Evolutionary conservation across 2,329 filamentous ascomycete genomes (phyloP), one percentile per base, ranked within the genome.

Genomic region (Talaromyces verruculosus): DNA sequence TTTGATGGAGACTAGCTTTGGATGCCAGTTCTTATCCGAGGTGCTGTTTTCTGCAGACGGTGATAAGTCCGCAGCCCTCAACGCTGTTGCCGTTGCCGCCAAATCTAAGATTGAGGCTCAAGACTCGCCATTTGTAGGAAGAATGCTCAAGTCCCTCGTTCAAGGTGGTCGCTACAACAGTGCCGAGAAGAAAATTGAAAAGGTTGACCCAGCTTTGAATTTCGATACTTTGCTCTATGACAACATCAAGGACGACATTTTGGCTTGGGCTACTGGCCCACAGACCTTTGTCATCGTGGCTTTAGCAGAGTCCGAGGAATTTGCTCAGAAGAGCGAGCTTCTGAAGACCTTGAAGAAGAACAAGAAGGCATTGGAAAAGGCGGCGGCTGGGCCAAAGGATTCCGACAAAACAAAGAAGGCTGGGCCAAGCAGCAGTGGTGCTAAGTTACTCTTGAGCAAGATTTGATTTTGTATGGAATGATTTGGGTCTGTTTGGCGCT

Each of bases 61-160:
- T 30, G 90, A 96, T 76, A 94, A 94, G 80, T 81, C 83, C n/a
- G 81, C 84, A 35, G 93, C 93, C 1, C 82, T 97, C 55, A 77
- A 87, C 60, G 91, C 93, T 13, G 80, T 90, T 17, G 87, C 86
- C 0, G 75, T 79, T 15, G 76, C 77, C 19, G 79, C 78, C 17
- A 80, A 83, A 63, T 78, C 76, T 30, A 74, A 77, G 51, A 71
- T 75, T 7, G 76, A 82, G 64, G 78, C 91, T 65, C 87, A 89
- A n/a, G 81, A 85, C 60, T 84, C 85, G 3, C 87, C 89, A 8
- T 83, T 82, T 30, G 90, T 88, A 47, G 92, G 91, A 17, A 89
- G 92, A 67, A 90, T 97, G 89, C 85, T 98, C 72, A 97, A 97
- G 82, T 90, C 90, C 0, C 85, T 99, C 7, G 93, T 97, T 28